A percentile compares a stretch with the other conserved stretches of the same genome.
These are phyloP conservation scores for Malus sylvestris DNA, from an alignment of 306 rosid genomes.

Conservation along the genomic window DNA sequence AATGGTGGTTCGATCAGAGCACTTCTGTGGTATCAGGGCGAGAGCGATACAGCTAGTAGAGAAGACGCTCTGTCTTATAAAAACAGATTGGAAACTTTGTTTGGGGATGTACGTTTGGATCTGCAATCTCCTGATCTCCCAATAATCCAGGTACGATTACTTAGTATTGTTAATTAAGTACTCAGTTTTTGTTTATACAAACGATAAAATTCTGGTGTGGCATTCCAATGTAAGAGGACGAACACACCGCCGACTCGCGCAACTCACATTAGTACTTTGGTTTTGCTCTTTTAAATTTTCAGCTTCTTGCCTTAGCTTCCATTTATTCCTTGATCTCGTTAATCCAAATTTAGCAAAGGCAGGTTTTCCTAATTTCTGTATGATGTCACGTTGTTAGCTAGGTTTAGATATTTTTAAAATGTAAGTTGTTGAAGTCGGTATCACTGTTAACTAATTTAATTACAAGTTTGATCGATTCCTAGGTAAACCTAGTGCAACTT, in stretches of 20 bases:
- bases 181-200: not conserved
- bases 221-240: not conserved
- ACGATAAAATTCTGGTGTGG: not conserved
- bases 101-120: slow-evolving; percentile 50
- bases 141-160: slow-evolving; percentile 50
- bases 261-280: not conserved
- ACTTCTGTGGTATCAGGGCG: slow-evolving; percentile 83
- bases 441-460: not conserved
- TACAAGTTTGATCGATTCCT: not conserved
- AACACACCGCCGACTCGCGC: not conserved
- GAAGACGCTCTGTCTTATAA: slow-evolving; percentile 42
- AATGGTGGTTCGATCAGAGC: slow-evolving; percentile 38
- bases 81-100: slow-evolving; percentile 36
- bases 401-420: not conserved
- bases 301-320: not conserved
- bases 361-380: not conserved
- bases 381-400: not conserved
- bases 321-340: not conserved
- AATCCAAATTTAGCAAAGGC: not conserved
- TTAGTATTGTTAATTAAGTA: not conserved
- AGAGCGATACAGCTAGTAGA: slow-evolving; percentile 39
- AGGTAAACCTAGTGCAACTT: not conserved
- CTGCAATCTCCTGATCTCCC: slow-evolving; percentile 66
- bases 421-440: not conserved
- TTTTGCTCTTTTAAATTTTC: not conserved